Conservation (phyloP, 305 asterid species). For the Plantago coronopus region DNA sequence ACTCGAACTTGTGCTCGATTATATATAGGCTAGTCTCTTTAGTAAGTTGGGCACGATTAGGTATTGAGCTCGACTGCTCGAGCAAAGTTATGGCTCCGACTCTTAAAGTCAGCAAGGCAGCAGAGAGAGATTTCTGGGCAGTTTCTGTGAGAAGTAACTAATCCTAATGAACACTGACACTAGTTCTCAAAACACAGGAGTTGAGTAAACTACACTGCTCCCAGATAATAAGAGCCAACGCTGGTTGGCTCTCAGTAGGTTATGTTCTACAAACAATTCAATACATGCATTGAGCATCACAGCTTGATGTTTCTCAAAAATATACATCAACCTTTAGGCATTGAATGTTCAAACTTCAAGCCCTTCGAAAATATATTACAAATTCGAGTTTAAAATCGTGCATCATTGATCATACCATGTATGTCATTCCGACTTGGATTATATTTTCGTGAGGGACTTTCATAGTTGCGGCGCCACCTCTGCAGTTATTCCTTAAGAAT, state of each 20-base stretch:
- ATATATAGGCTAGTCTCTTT: too few species aligned
- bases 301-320: not conserved
- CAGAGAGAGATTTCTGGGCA: not conserved
- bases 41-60: too few species aligned
- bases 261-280: not conserved
- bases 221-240: not conserved
- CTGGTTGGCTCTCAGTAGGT: too few species aligned
- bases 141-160: too few species aligned
- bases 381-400: conserved; percentile 3
- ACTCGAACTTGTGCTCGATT: too few species aligned
- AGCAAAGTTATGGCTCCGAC: too few species aligned
- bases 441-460: conserved; percentile 82
- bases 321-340: not conserved
- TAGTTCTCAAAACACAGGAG: not conserved
- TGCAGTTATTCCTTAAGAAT: conserved; percentile 85
- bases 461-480: conserved; percentile 93
- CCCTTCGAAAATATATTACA: too few species aligned
- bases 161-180: not conserved
- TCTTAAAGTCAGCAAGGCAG: not conserved
- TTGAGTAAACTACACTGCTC: not conserved
- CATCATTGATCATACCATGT: conserved; percentile 83
- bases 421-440: conserved; percentile 77
- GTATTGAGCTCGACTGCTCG: not conserved
- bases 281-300: not conserved
- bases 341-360: too few species aligned